Percentiles rank a stretch among this genome's conserved stretches.
Conservation (phyloP, 2,329 filamentous ascomycete genomes). For the Ophiostoma novo-ulmi region DNA sequence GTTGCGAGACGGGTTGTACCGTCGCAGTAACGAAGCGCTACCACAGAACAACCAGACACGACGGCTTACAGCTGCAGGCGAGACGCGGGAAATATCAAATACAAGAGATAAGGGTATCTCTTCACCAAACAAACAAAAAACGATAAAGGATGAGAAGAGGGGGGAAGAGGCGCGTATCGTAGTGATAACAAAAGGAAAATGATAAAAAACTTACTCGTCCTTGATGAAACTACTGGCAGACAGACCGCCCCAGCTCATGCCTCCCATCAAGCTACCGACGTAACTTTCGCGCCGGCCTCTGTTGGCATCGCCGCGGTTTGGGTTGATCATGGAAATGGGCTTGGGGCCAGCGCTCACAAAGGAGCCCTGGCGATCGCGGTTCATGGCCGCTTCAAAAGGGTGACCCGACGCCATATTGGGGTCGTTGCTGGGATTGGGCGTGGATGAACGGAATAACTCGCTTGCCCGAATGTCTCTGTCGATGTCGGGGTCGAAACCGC, state of each 20-base stretch:
- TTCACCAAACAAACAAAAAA: not conserved
- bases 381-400: conserved; percentile 53
- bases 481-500: conserved; percentile 26
- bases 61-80: too few relatives aligned
- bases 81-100: too few relatives aligned
- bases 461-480: conserved; percentile 32
- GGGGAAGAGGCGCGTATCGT: not conserved
- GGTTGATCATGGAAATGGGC: conserved; percentile 62
- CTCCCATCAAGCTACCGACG: conserved; percentile 63
- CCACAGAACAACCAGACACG: too few relatives aligned
- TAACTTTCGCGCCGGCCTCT: conserved; percentile 57
- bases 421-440: not conserved
- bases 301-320: conserved; percentile 56
- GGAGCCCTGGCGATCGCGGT: conserved; percentile 58
- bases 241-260: conserved; percentile 95
- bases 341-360: conserved; percentile 62
- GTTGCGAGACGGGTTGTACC: too few relatives aligned
- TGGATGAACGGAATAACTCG: conserved; percentile 13
- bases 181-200: not conserved
- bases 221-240: conserved; percentile 95
- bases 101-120: not conserved
- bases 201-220: conserved; percentile 72
- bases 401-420: conserved; percentile 56
- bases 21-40: too few relatives aligned
- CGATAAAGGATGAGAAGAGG: not conserved